Base-by-base conservation (phyloP, 1,139 yeast genomes). In the Lodderomyces theae region DNA sequence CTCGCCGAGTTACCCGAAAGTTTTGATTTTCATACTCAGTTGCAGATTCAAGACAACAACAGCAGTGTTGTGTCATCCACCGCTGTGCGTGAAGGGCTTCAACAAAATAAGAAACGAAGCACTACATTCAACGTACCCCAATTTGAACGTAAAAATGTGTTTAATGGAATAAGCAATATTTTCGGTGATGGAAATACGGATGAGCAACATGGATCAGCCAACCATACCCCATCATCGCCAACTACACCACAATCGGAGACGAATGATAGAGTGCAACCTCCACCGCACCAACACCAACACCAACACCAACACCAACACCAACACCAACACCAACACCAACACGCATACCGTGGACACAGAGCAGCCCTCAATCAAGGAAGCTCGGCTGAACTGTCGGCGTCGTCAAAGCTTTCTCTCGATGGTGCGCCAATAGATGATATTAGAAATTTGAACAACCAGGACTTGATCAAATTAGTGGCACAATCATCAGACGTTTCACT, bases 1-100 rank as follows among this genome's bases (percentile, higher is more conserved):
- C 52, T 70, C 66, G 42, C 63, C 61, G 58, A 69, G 73, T 49
- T 75, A 56, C 57, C 73, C 60, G 58, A 73, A 51, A 50, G 72
- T 43, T 56, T 53, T 33, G 74, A 69, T 35, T 71, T 69, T 57
- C 73, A 65, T 49, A 70, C 76, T 11, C 72, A 62, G 43, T 53
- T 69, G 33, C 68, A 63, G 37, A 59, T 70, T 11, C 57, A 56
- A 34, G 74, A 70, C 43, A 46, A 50, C 36, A 34, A 29, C 23
- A 37, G 45, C 23, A 37, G 41, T 22, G 35, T 19, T 12, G 51
- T 35, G n/a, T 25, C 47, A 5, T 35, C 41, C n/a, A 35, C 44
- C 6, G 32, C 41, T 12, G 13, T 37, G 12, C 21, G 29, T 21
- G 42, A 40, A 23, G 19, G 29, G 8, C 24, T 24, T 9, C 34